Evolutionary conservation across 2,329 filamentous ascomycete genomes (phyloP).

Genomic region (Calonectria ilicicola): DNA sequence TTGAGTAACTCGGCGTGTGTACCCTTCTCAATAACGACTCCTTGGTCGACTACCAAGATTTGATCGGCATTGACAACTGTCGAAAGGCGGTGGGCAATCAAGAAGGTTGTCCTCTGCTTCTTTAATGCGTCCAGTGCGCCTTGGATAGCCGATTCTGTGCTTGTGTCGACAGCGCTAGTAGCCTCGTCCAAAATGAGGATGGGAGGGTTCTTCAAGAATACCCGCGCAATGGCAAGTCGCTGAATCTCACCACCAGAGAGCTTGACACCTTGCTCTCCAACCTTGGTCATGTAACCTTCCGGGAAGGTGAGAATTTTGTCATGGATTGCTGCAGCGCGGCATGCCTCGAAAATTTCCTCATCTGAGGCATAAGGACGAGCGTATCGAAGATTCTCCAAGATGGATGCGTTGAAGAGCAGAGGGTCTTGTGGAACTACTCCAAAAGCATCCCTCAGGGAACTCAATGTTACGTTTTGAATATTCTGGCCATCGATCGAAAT

Average conservation of each 20-base stretch:
- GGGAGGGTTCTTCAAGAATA: slow-evolving; percentile 42
- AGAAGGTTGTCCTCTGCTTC: slow-evolving; percentile 62
- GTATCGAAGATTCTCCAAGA: slow-evolving; percentile 75
- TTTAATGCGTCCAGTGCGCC: slow-evolving; percentile 58
- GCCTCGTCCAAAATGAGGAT: slow-evolving; percentile 60
- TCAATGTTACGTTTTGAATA: slow-evolving; percentile 68
- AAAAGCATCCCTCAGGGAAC: slow-evolving; percentile 68
- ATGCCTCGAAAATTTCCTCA: slow-evolving; percentile 70
- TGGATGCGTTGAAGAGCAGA: slow-evolving; percentile 72
- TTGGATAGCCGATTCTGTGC: slow-evolving; percentile 60
- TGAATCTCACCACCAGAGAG: slow-evolving; percentile 65
- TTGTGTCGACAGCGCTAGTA: slow-evolving; percentile 60
- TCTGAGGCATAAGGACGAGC: slow-evolving; percentile 71
- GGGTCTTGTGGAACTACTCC: slow-evolving; percentile 76
- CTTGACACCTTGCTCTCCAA: slow-evolving; percentile 62
- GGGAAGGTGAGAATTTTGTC: slow-evolving; percentile 72
- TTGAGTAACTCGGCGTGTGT: slow-evolving; percentile 61
- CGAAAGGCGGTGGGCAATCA: slow-evolving; percentile 59
- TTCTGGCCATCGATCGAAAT: slow-evolving; percentile 71
- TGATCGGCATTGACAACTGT: slow-evolving; percentile 60
- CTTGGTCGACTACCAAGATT: slow-evolving; percentile 65
- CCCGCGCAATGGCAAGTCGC: slow-evolving; percentile 59
- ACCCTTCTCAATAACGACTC: slow-evolving; percentile 63
- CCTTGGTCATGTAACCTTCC: slow-evolving; percentile 59
- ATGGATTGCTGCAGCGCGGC: slow-evolving; percentile 72